Evolutionary conservation across 176 grass and related monocot species (phyloP).

Genomic region (Musa schizocarpa): DNA sequence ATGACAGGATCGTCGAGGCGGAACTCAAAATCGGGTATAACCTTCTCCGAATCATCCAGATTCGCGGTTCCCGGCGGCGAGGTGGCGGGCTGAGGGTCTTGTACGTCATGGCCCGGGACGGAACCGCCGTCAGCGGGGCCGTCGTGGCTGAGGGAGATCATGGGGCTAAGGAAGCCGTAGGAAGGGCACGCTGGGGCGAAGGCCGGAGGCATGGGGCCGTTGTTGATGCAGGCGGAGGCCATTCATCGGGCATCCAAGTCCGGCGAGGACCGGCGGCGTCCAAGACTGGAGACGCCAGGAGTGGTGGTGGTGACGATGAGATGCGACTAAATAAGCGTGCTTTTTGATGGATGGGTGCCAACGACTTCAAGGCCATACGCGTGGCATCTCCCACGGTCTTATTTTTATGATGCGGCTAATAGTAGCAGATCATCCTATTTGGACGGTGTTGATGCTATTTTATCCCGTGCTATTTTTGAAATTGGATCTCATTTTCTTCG

Average conservation of each 20-base stretch:
- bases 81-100: not conserved
- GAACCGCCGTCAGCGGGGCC: constrained; percentile 6
- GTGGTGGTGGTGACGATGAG: too few species aligned
- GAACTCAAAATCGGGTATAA: not conserved
- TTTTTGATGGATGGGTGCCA: too few species aligned
- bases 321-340: too few species aligned
- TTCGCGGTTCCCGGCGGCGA: not conserved
- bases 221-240: constrained; percentile 28
- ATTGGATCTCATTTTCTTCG: too few species aligned
- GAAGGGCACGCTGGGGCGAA: constrained; percentile 19
- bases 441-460: too few species aligned
- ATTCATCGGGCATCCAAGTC: constrained; percentile 33
- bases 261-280: not conserved
- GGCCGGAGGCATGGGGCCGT: constrained; percentile 14
- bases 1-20: not conserved
- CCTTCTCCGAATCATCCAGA: constrained; percentile 16
- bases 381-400: too few species aligned
- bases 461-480: too few species aligned
- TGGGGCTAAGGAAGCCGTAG: constrained; percentile 43
- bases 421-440: too few species aligned
- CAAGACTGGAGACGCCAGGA: too few species aligned
- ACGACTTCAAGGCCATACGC: too few species aligned
- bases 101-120: not conserved
- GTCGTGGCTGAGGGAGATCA: constrained; percentile 74
- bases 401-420: too few species aligned